These are phyloP conservation scores for Populus trichocarpa DNA, from an alignment of 441 rosid genomes.

Conservation along the genomic window DNA sequence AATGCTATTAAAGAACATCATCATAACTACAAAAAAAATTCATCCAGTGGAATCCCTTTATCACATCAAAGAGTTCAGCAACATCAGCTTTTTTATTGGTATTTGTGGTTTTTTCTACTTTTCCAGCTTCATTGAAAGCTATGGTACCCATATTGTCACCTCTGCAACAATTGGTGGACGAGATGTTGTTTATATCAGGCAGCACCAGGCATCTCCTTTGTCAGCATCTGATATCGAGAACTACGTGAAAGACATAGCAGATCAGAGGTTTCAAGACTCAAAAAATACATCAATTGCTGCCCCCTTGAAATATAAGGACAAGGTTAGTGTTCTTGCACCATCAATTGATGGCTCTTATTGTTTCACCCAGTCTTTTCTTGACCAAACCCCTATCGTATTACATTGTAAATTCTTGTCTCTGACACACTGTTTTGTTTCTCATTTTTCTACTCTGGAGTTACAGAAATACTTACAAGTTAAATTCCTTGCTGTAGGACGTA, in stretches of 20 bases:
- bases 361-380: background rate
- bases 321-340: constrained; percentile 52
- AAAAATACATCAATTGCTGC: constrained; percentile 39
- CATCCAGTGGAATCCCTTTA: background rate
- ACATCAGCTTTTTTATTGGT: constrained; percentile 18
- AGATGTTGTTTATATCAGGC: constrained; percentile 64
- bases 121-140: constrained; percentile 63
- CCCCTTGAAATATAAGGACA: constrained; percentile 55
- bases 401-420: background rate
- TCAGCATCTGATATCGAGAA: constrained; percentile 45
- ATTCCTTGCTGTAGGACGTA: constrained; percentile 64
- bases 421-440: background rate
- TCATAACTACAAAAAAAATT: background rate
- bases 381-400: constrained; percentile 13
- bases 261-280: constrained; percentile 53
- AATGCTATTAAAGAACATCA: background rate
- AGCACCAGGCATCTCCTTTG: constrained; percentile 61
- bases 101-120: constrained; percentile 30
- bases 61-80: constrained; percentile 15
- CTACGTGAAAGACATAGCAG: constrained; percentile 57
- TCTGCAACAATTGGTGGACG: constrained; percentile 71
- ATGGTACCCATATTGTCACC: constrained; percentile 65
- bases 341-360: constrained; percentile 9
- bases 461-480: constrained; percentile 28
- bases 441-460: constrained; percentile 3